phyloP scores from a whole-genome alignment of 2,329 filamentous ascomycete genomes.

The Fusarium sp. region DNA sequence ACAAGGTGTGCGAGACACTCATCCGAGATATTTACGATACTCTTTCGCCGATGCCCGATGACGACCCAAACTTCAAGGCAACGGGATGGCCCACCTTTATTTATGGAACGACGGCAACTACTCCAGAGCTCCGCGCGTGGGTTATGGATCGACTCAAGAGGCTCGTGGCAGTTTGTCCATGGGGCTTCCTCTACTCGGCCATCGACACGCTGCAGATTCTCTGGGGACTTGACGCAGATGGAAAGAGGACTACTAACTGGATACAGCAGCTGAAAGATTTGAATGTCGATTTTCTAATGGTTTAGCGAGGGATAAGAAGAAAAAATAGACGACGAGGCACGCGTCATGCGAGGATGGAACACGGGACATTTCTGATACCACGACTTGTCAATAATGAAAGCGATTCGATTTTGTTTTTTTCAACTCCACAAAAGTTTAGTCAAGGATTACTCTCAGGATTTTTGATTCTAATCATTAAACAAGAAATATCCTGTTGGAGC shows the following conservation, averaged over 20 bases:
- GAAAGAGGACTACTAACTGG: constrained; percentile 50
- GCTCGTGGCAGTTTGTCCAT: constrained; percentile 55
- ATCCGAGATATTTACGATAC: constrained; percentile 60
- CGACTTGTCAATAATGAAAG: constrained; percentile 12
- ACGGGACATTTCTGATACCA: constrained; percentile 37
- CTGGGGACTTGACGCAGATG: constrained; percentile 52
- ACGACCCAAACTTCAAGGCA: constrained; percentile 65
- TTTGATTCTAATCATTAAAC: neutral
- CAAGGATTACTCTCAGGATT: neutral
- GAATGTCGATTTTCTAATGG: constrained; percentile 52
- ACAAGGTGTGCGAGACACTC: constrained; percentile 46
- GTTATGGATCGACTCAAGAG: constrained; percentile 58
- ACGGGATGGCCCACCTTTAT: constrained; percentile 69
- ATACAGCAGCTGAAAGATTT: constrained; percentile 56
- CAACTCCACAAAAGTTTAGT: neutral
- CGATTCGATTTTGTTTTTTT: constrained; percentile 1
- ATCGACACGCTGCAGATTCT: constrained; percentile 57
- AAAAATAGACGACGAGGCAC: neutral
- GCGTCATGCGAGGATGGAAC: constrained; percentile 25
- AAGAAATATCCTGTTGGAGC: neutral
- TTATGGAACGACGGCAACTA: constrained; percentile 62
- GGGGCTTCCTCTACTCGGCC: constrained; percentile 61
- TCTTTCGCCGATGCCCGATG: constrained; percentile 58
- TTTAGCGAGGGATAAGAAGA: neutral
- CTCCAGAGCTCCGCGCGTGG: constrained; percentile 57